These are phyloP conservation scores for Globisporangium cylindrosporum DNA, from an alignment of 352 stramenopile species.

Conservation along the genomic window DNA sequence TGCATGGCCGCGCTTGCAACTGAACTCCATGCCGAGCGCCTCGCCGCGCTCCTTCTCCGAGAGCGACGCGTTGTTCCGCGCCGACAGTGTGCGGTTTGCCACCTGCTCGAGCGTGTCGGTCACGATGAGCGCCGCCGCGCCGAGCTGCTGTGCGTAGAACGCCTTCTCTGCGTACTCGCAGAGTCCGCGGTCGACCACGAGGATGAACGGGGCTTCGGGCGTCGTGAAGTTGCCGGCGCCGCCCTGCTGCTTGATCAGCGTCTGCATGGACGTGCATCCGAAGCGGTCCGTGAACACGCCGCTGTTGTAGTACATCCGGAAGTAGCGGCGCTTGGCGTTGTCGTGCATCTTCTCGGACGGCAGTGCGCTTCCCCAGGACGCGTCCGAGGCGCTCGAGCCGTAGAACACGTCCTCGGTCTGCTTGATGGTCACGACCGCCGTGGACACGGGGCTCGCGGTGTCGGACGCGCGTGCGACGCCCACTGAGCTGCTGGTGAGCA, in stretches of 20 bases:
- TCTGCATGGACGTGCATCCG: constrained; percentile 43
- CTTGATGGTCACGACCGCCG: constrained; percentile 58
- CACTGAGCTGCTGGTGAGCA: not conserved
- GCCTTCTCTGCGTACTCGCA: constrained; percentile 82
- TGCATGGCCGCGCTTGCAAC: constrained; percentile 46
- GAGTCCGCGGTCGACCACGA: constrained; percentile 67
- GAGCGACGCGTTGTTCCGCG: constrained; percentile 23
- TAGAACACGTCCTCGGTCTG: constrained; percentile 53
- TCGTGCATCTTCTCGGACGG: constrained; percentile 44
- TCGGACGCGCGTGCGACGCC: constrained; percentile 19
- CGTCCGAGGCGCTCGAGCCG: constrained; percentile 43
- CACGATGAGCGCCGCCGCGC: constrained; percentile 65
- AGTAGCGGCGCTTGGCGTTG: constrained; percentile 42
- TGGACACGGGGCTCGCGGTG: constrained; percentile 35
- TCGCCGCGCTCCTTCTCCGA: constrained; percentile 16
- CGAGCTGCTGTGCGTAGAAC: constrained; percentile 59
- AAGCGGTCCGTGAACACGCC: constrained; percentile 38
- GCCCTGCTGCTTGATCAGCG: constrained; percentile 25
- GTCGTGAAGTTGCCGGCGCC: constrained; percentile 16
- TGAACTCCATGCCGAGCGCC: constrained; percentile 50
- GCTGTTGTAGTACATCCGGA: constrained; percentile 49
- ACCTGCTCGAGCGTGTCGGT: constrained; percentile 71
- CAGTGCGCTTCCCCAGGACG: constrained; percentile 51
- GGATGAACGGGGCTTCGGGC: constrained; percentile 42
- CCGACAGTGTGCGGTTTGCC: constrained; percentile 51